Percentiles rank a stretch among this genome's conserved stretches.
Evolutionary conservation across 2,329 filamentous ascomycete genomes (phyloP).

Genomic region (Parastagonospora nodorum): DNA sequence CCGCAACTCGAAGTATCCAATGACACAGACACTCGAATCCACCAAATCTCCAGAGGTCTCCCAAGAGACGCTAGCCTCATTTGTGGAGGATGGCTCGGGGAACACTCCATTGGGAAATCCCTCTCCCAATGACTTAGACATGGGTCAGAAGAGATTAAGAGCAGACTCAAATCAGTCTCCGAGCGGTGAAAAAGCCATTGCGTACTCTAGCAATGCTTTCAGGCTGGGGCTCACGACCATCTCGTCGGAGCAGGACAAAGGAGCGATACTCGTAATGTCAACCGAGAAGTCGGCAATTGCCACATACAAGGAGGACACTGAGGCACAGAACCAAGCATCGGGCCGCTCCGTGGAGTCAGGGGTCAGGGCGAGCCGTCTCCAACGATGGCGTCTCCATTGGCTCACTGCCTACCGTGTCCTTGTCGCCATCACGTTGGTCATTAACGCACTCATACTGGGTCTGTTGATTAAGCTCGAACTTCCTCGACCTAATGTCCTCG

Average conservation of each 20-base stretch:
- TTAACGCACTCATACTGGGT: slow-evolving; percentile 11
- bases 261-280: too few species aligned
- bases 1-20: background rate
- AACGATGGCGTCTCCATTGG: slow-evolving; percentile 15
- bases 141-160: too few species aligned
- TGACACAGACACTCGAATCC: background rate
- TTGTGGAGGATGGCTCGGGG: background rate
- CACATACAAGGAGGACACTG: too few species aligned
- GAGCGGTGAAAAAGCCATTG: too few species aligned
- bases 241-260: too few species aligned
- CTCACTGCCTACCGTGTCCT: slow-evolving; percentile 24
- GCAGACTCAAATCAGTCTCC: too few species aligned
- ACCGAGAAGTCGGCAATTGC: too few species aligned
- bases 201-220: too few species aligned
- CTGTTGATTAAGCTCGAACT: background rate
- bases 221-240: too few species aligned
- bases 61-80: background rate
- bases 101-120: background rate
- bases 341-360: background rate
- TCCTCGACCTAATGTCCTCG: slow-evolving; percentile 11
- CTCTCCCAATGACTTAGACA: background rate
- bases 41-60: background rate
- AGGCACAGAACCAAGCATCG: background rate
- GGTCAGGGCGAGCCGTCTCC: background rate
- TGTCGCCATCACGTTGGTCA: slow-evolving; percentile 7